Percentiles rank a stretch among this genome's conserved stretches.
Conservation (phyloP, 768 basidiomycete genomes). For the Exidia glandulosa region DNA sequence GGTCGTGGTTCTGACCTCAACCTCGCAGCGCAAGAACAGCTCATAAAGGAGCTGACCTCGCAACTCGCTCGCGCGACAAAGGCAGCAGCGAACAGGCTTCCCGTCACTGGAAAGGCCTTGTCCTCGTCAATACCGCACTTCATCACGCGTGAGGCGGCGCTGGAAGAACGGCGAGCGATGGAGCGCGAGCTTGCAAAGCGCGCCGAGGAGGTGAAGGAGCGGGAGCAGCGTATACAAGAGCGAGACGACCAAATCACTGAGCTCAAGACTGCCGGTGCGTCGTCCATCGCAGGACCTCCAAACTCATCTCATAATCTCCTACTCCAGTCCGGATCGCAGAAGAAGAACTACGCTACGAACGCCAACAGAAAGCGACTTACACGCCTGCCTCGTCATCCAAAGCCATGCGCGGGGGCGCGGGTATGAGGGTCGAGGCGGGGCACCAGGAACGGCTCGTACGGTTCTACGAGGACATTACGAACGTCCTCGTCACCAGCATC, state of each 20-base stretch:
- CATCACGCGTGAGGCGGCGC: slow-evolving; percentile 61
- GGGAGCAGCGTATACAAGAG: no score
- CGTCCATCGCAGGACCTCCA: background rate
- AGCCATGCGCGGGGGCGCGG: background rate
- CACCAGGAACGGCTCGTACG: slow-evolving; percentile 49
- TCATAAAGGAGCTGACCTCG: slow-evolving; percentile 43
- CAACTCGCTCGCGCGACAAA: slow-evolving; percentile 44
- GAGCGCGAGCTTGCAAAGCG: slow-evolving; percentile 38
- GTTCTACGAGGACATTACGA: slow-evolving; percentile 82
- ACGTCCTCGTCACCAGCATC: slow-evolving; percentile 50
- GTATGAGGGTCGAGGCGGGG: slow-evolving; percentile 17
- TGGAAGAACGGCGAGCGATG: slow-evolving; percentile 48
- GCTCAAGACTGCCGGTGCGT: background rate
- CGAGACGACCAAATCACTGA: no score
- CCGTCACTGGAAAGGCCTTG: no score
- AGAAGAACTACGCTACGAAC: background rate
- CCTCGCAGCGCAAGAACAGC: slow-evolving; percentile 42
- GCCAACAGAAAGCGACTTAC: background rate
- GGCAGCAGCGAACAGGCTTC: slow-evolving; percentile 27
- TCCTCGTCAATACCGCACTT: slow-evolving; percentile 49
- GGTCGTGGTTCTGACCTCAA: slow-evolving; percentile 3
- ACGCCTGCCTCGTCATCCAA: background rate
- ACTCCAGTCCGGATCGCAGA: background rate
- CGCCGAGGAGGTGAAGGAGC: slow-evolving; percentile 32
- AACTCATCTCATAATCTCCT: background rate